Conservation (phyloP, 2,329 filamentous ascomycete species). For the Fusarium pilosicola region DNA sequence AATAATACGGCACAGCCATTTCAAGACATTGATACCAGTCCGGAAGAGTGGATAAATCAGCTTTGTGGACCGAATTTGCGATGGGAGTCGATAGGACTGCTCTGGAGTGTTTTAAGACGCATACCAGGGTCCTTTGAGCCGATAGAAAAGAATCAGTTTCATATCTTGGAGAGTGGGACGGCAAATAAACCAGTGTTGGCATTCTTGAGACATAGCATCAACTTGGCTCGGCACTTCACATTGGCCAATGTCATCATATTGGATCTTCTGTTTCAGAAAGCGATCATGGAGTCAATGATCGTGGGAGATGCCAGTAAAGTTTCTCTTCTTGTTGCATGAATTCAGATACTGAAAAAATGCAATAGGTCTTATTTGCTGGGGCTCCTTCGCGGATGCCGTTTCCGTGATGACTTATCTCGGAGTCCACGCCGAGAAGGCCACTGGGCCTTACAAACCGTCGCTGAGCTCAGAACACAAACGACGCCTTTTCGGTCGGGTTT, state of each 20-base stretch:
- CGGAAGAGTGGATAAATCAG: conserved; percentile 3
- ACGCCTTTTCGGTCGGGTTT: neutral
- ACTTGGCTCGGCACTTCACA: neutral
- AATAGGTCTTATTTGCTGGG: conserved; percentile 1
- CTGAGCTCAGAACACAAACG: neutral
- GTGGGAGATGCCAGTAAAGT: conserved; percentile 1
- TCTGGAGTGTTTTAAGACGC: conserved; percentile 10
- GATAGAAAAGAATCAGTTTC: neutral
- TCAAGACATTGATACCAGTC: neutral
- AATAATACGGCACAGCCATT: neutral
- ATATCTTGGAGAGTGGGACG: neutral
- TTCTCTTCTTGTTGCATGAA: fast-evolving
- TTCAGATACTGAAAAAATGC: fast-evolving
- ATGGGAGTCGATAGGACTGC: neutral
- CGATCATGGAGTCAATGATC: conserved; percentile 6
- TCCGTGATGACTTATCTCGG: conserved; percentile 9
- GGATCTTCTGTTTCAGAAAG: conserved; percentile 6
- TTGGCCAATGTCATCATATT: neutral
- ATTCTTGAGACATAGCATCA: neutral
- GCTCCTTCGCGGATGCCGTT: neutral
- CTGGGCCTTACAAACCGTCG: neutral
- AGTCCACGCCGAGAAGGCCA: neutral
- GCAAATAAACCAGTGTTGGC: neutral
- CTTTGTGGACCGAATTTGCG: neutral
- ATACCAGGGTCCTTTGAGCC: neutral